Conservation (phyloP, 2,329 filamentous ascomycete genomes). For the Fusarium fracticaudum region DNA sequence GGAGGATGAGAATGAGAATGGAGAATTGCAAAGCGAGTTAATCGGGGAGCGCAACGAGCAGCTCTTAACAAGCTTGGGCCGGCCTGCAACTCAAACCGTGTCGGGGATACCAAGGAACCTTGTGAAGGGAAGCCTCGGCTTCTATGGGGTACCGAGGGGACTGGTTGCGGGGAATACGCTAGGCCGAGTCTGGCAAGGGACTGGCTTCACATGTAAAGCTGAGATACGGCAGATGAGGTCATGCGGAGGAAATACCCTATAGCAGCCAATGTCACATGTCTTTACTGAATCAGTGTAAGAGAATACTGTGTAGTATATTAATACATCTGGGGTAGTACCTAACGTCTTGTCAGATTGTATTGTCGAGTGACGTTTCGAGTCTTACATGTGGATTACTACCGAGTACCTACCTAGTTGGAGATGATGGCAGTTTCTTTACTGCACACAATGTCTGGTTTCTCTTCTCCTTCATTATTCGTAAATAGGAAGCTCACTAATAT, state of each 20-base stretch:
- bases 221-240: conserved; percentile 39
- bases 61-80: conserved; percentile 43
- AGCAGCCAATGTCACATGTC: conserved; percentile 30
- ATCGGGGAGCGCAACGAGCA: conserved; percentile 27
- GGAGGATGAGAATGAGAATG: neutral
- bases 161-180: conserved; percentile 39
- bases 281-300: neutral
- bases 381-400: neutral
- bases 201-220: conserved; percentile 45
- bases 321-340: conserved; percentile 9
- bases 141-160: conserved; percentile 45
- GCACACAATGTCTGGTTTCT: neutral
- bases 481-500: neutral
- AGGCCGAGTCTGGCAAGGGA: conserved; percentile 33
- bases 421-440: neutral
- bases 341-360: neutral
- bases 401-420: neutral
- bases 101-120: conserved; percentile 24
- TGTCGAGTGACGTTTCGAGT: neutral
- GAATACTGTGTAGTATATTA: neutral
- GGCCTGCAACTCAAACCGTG: conserved; percentile 30
- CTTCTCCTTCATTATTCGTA: neutral
- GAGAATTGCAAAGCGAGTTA: conserved; percentile 3
- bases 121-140: conserved; percentile 45
- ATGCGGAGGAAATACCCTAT: conserved; percentile 32